Percentiles rank a stretch among this genome's conserved stretches.
phyloP scores from a whole-genome alignment of 495 filamentous ascomycete species.

The Ramalina intermedia region DNA sequence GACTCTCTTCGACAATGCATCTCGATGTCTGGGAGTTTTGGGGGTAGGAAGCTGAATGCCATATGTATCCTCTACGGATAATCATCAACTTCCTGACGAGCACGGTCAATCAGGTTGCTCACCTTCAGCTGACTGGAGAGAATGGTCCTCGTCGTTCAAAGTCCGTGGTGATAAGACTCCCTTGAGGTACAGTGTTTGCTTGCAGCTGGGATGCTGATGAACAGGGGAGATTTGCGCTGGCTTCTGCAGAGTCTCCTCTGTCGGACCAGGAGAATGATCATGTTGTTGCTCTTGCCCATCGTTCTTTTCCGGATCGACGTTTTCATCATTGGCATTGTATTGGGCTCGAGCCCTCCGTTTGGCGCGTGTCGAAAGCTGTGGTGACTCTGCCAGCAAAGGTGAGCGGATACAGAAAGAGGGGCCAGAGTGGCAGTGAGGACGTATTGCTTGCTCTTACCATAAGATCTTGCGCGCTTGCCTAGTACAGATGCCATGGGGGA shows the following conservation, averaged over 20 bases:
- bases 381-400: conserved; percentile 4
- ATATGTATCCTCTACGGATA: conserved; percentile 11
- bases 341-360: conserved; percentile 44
- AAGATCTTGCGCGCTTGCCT: conserved; percentile 58
- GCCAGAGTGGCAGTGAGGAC: conserved; percentile 15
- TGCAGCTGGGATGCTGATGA: not conserved
- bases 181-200: not conserved
- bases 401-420: conserved; percentile 7
- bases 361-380: conserved; percentile 33
- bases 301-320: conserved; percentile 13
- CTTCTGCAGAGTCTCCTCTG: conserved; percentile 40
- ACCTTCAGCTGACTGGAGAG: not conserved
- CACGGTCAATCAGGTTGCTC: not conserved
- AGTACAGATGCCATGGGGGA: conserved; percentile 46
- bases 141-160: not conserved
- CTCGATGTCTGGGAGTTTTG: conserved; percentile 51
- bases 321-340: conserved; percentile 33
- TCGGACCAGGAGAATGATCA: conserved; percentile 43
- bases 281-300: not conserved
- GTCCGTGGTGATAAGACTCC: not conserved
- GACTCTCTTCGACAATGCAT: conserved; percentile 45
- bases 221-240: conserved; percentile 9
- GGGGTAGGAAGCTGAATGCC: conserved; percentile 28
- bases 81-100: not conserved
- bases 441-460: conserved; percentile 35